These are phyloP conservation scores for Mesotaenium endlicherianum DNA, from an alignment of 139 green algal genomes.

Conservation along the genomic window DNA sequence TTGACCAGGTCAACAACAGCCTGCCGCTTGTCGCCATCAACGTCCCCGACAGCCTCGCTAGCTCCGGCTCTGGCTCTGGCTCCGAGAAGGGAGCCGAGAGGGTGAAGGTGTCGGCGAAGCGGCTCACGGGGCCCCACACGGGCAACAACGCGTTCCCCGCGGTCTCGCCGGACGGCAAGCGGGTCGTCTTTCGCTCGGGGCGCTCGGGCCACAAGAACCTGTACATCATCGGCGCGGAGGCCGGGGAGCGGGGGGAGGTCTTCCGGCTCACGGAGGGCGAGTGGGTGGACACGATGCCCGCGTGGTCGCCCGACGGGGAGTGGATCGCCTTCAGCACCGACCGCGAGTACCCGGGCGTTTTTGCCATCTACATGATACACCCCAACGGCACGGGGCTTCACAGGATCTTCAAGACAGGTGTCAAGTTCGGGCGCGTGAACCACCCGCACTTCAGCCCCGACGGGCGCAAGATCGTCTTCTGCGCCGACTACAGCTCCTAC, in stretches of 20 bases:
- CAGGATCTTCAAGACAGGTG: conserved; percentile 1
- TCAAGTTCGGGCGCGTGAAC: neutral
- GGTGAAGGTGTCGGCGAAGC: neutral
- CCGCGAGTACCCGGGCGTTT: neutral
- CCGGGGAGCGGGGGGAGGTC: conserved; percentile 3
- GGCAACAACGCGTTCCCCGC: conserved; percentile 36
- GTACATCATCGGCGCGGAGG: conserved; percentile 15
- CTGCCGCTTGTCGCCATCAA: neutral
- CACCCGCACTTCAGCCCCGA: conserved; percentile 18
- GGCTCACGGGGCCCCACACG: neutral
- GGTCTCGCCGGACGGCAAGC: neutral
- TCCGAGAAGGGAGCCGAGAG: neutral
- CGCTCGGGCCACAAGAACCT: conserved; percentile 35
- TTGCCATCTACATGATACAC: conserved; percentile 20
- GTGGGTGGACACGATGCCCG: conserved; percentile 26
- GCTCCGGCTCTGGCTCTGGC: no score
- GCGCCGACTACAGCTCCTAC: neutral
- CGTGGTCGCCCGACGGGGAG: neutral
- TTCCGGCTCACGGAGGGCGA: conserved; percentile 1
- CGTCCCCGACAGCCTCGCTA: neutral
- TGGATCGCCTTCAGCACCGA: conserved; percentile 37
- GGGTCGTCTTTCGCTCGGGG: conserved; percentile 16
- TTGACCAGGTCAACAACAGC: neutral
- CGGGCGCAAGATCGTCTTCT: neutral
- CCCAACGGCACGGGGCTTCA: neutral